Base-by-base conservation (phyloP, 352 stramenopile species). In the Blastocystis sp. region DNA sequence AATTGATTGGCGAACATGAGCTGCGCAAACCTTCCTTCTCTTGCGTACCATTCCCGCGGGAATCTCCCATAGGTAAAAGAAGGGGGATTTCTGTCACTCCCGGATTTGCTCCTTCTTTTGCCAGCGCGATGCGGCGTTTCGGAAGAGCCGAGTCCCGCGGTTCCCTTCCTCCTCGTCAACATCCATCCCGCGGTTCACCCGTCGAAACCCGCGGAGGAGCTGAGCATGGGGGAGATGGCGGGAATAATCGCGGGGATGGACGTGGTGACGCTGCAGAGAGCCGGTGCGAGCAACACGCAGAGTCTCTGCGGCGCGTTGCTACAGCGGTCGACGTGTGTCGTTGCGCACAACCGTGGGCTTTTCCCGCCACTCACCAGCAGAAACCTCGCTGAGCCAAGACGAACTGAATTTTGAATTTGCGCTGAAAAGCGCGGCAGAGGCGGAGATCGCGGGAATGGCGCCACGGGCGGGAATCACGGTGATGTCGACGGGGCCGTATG, bases 1-100 rank as follows among this genome's bases (percentile, higher is more conserved):
- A 78, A 38, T 57, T 61, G 27, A 54, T 78, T 27, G 65, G 65
- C 32, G 65, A 61, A 46, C 36, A 44, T 46, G 65, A 78, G 42
- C 49, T 78, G 16, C 29, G 42, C 9, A 78, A 78, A 21, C 46
- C 65, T 27, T 78, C 65, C 2, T 61, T 61, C 27, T 78, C 42
- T 3, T 36, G 18, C 27, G 65, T 78, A 34, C 4, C n/a, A 9
- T n/a, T 38, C 3, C 9, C 57, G 4, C 9, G 27, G 7, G 18
- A 0, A 0, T 59, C 9, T 57, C 14, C 8, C 4, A 4, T 78
- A 78, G 65, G 32, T 78, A 6, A 54, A 59, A 21, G 65, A 78
- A 4, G 65, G 65, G 4, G 65, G 65, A 11, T 16, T 78, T 21
- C 29, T 78, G 21, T 78, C 65, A n/a, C 24, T 78, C 16, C 11